Conservation (phyloP, 352 stramenopile species). For the Phytophthora citricola region DNA sequence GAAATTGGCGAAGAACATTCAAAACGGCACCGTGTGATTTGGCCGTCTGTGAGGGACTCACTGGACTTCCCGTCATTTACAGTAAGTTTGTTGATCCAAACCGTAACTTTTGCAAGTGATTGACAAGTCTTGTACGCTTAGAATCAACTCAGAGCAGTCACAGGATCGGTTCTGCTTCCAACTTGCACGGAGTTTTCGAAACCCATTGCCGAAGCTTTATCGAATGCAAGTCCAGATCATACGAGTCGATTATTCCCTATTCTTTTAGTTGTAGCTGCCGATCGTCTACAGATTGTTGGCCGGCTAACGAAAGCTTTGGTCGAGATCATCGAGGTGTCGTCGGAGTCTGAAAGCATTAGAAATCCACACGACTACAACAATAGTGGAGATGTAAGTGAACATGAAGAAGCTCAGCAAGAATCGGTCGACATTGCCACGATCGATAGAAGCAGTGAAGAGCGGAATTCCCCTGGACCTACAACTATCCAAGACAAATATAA, state of each 20-base stretch:
- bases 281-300: constrained; percentile 24
- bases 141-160: constrained; percentile 9
- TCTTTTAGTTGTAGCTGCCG: constrained; percentile 19
- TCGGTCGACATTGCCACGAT: background rate
- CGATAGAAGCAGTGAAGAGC: constrained; percentile 1
- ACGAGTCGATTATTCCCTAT: constrained; percentile 11
- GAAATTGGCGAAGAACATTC: background rate
- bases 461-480: constrained; percentile 1
- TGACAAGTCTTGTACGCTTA: background rate
- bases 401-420: constrained; percentile 6
- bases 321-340: background rate
- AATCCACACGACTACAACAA: background rate
- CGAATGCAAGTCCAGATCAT: constrained; percentile 8
- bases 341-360: constrained; percentile 2
- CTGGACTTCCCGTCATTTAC: constrained; percentile 33
- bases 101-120: background rate
- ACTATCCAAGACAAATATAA: constrained; percentile 59
- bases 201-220: constrained; percentile 12
- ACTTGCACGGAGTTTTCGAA: constrained; percentile 13
- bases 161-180: constrained; percentile 17
- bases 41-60: constrained; percentile 53
- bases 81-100: constrained; percentile 26
- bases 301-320: constrained; percentile 15
- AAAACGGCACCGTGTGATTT: constrained; percentile 26
- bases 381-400: background rate